Evolutionary conservation across 2,329 filamentous ascomycete genomes (phyloP), one percentile per base, ranked within the genome.

Genomic region (Hirsutella rhossiliensis): DNA sequence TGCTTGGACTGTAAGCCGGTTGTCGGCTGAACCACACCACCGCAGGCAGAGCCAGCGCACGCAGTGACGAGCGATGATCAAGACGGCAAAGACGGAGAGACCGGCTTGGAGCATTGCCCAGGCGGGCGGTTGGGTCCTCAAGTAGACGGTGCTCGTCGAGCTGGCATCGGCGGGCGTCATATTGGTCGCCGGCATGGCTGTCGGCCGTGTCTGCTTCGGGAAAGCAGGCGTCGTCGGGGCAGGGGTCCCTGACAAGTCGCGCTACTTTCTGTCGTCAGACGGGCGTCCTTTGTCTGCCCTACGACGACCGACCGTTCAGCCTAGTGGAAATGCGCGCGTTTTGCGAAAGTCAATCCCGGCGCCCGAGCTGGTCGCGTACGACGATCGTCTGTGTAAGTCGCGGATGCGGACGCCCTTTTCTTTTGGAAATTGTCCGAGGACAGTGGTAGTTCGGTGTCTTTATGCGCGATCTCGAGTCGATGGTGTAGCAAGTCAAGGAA

Each of bases 181-280:
- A 54, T 55, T 58, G 51, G 61, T 54, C 45, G 50, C 53, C 41
- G 57, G 56, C 57, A 62, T 60, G 53, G 41, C 45, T 53, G 52
- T 34, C 38, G 45, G 40, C 38, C 30, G 50, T 48, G 47, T 54
- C 51, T 56, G 48, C 41, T 52, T 53, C 52, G 52, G 47, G 50
- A 48, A 57, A 60, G 50, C 56, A 58, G 56, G 54, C 55, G 53
- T 52, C 52, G 56, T 57, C 50, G 52, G 7, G 59, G 56, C 47
- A 47, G 57, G 57, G 57, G 57, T 47, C 50, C 52, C 49, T 49
- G 50, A 47, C 47, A 55, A 52, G 56, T 59, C 53, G 54, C 54
- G 57, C 52, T 60, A 59, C 57, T 56, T 53, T 29, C 53, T 58
- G 58, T 53, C 50, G 57, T 60, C 57, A 60, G 57, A 60, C 54